Evolutionary conservation across 2,329 filamentous ascomycete species (phyloP).

Genomic region (Penicillium aurantiogriseum): DNA sequence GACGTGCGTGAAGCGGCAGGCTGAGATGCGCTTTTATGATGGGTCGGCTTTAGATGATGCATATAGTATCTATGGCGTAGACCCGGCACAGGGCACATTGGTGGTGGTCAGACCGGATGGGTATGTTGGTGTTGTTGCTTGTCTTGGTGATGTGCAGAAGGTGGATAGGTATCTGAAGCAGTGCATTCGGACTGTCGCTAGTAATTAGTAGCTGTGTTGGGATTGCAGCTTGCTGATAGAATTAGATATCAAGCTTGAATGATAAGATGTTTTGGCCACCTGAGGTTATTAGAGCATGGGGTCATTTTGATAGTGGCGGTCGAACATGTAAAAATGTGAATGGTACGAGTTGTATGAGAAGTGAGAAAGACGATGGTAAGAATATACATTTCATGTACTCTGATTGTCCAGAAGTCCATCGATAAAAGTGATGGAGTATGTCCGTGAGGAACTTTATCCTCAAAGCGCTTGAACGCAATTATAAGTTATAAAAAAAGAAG

Average conservation of each 20-base stretch:
- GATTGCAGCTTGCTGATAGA: too few relatives aligned
- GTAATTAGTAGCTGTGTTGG: not conserved
- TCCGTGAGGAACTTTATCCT: not conserved
- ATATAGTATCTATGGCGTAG: slow-evolving; percentile 38
- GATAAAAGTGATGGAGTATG: not conserved
- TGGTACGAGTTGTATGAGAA: not conserved
- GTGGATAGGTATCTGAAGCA: not conserved
- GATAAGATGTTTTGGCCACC: not conserved
- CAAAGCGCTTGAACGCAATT: slow-evolving; percentile 13
- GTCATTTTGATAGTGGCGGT: not conserved
- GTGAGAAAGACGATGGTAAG: not conserved
- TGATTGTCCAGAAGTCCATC: not conserved
- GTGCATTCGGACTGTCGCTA: not conserved
- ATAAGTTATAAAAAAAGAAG: slow-evolving; percentile 3
- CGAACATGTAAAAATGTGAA: not conserved
- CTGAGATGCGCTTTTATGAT: slow-evolving; percentile 37
- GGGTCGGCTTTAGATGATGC: slow-evolving; percentile 33
- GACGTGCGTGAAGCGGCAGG: slow-evolving; percentile 27
- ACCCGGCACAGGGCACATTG: slow-evolving; percentile 29
- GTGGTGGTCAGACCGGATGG: slow-evolving; percentile 41
- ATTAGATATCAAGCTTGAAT: not conserved
- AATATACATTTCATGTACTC: not conserved
- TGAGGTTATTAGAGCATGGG: not conserved
- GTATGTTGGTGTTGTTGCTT: slow-evolving; percentile 29
- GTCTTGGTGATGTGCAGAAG: not conserved